Evolutionary conservation across 2,329 filamentous ascomycete genomes (phyloP), one percentile per base, ranked within the genome.

Genomic region (Colletotrichum sp.): DNA sequence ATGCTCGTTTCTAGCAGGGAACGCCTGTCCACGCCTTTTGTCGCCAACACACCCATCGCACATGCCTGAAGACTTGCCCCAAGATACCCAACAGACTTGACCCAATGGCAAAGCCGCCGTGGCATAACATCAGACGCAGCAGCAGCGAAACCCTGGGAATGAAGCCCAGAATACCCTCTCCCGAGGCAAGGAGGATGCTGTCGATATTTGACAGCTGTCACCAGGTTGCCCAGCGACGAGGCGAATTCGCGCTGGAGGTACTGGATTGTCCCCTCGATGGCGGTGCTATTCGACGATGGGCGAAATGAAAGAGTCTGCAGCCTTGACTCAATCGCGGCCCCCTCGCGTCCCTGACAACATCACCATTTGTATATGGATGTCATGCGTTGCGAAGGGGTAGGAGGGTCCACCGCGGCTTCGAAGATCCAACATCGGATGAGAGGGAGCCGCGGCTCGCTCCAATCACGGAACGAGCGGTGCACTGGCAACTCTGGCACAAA

Each of bases 171-270:
- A 52, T 30, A 32, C 69, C n/a, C 63, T 30, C 52, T 18, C 44
- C 49, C 57, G 59, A 52, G 64, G 64, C 73, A 73, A 73, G 73
- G 73, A 73, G 73, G n/a, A 73, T 76, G 73, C 73, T 69, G 70
- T 69, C 57, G 73, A 69, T 26, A 30, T 26, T 64, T 69, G 70
- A 73, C 70, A 76, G 70, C 73, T 73, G 73, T 73, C 70, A 69
- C 59, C 26, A 34, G 49, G 73, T 76, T 73, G 70, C 73, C 34
- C 65, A 26, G 73, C 26, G 59, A 76, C 70, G 16, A 21, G 34
- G 59, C 57, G 32, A 49, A 13, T 60, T 73, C 9, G n/a, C 16
- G 44, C 36, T 24, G 70, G 44, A 55, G 8, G 16, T n/a, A 32
- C 7, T 49, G 8, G n/a, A 52, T 13, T 26, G 18, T 6, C 26